Evolutionary conservation across 2,329 filamentous ascomycete genomes (phyloP), one percentile per base, ranked within the genome.

Genomic region (Akanthomyces lecanii): DNA sequence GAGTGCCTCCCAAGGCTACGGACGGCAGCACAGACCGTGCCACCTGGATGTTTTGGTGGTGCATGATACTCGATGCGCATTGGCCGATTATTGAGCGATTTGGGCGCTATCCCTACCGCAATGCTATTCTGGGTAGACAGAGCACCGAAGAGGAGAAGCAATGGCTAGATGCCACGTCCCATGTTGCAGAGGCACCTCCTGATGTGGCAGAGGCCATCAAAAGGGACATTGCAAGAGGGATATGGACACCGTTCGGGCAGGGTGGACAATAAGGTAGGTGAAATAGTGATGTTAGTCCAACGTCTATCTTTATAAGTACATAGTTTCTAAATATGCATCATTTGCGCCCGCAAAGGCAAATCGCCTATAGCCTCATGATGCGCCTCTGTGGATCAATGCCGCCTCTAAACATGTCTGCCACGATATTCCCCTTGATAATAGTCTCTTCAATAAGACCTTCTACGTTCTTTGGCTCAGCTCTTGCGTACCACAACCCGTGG

Each of bases 401-500:
- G 0, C 91, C 91, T 65, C 91, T 78, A 66, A 92, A 91, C 71
- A 91, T 77, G 65, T 92, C 88, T 33, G 78, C 79, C 36, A 95
- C 85, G 0, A 95, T 82, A 36, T 80, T 85, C 0, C 91, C 90
- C 28, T 79, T 79, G 7, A 86, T 51, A 0, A 95, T 76, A 5
- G 91, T 94, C 78, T 92, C 87, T 23, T 79, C 76, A 5, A 95
- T 81, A 53, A 95, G 84, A 0, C 90, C 91, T 71, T 92, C 88
- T 0, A 93, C 89, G 72, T 94, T 84, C 70, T 81, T 83, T 4
- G 90, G 88, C 67, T 89, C 88, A 1, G 95, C 88, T 47, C 91
- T 78, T 0, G 91, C 91, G 73, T 95, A 95, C 91, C 91, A 95
- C 3, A 95, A 83, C 0, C 90, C 90, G 69, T 85, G 85, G 0